Percentiles rank a stretch among this genome's conserved stretches.
Conservation (phyloP, 495 filamentous ascomycete species). For the Penicillium nucicola region DNA sequence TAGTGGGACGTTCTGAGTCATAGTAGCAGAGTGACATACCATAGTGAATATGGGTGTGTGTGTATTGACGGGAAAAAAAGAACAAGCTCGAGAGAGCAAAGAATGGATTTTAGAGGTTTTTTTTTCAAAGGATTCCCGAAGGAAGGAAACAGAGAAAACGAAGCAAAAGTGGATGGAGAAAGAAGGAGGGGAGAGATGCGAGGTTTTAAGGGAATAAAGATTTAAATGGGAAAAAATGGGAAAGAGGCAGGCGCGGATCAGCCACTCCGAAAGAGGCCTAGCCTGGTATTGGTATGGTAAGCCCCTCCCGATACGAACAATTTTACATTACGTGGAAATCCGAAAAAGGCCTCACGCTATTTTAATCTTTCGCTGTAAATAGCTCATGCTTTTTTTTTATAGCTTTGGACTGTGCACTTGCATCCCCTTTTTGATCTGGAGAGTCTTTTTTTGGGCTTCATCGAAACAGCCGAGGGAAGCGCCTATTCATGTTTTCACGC, state of each 20-base stretch:
- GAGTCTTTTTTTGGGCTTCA: neutral
- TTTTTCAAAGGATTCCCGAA: conserved; percentile 13
- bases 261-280: conserved; percentile 8
- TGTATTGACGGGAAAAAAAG: conserved; percentile 36
- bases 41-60: conserved; percentile 44
- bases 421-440: neutral
- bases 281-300: conserved; percentile 10
- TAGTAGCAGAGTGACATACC: conserved; percentile 25
- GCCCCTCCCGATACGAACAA: neutral
- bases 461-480: conserved; percentile 3
- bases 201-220: conserved; percentile 30
- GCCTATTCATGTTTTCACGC: conserved; percentile 10
- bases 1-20: conserved; percentile 2
- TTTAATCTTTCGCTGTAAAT: too few relatives aligned
- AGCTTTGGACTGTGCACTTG: neutral
- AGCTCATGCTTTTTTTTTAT: too few relatives aligned
- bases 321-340: neutral
- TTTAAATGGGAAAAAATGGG: conserved; percentile 26
- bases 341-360: too few relatives aligned
- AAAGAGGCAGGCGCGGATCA: conserved; percentile 15
- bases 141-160: conserved; percentile 4
- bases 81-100: conserved; percentile 18
- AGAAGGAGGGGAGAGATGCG: conserved; percentile 24
- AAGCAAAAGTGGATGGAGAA: conserved; percentile 20
- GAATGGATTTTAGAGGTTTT: conserved; percentile 8